A percentile compares a stretch with the other conserved stretches of the same genome.
Conservation (phyloP, 805 yeast species). For the Henningerozyma blattae region DNA sequence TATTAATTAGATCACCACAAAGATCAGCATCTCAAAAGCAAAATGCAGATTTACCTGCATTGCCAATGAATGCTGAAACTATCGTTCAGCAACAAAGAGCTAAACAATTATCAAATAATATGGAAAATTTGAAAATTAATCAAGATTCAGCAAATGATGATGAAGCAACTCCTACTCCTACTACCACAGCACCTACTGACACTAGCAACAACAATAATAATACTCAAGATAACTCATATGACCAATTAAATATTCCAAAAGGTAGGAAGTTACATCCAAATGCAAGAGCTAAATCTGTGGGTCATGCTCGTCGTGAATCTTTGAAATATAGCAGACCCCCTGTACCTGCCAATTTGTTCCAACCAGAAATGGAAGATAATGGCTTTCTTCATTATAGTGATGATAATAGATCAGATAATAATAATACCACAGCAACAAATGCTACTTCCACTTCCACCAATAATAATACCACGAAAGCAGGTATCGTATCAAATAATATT, state of each 20-base stretch:
- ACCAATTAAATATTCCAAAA: slow-evolving; percentile 12
- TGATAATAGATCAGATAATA: slow-evolving; percentile 41
- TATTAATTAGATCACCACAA: slow-evolving; percentile 9
- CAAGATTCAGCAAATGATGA: slow-evolving; percentile 1
- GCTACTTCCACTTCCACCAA: neutral
- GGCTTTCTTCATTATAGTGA: slow-evolving; percentile 30
- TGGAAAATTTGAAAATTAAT: slow-evolving; percentile 9
- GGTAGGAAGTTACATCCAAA: slow-evolving; percentile 51
- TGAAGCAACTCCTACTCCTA: no score
- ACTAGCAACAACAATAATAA: slow-evolving; percentile 1
- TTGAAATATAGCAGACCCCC: slow-evolving; percentile 27
- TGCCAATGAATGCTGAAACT: slow-evolving; percentile 25
- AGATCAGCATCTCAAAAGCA: slow-evolving; percentile 19
- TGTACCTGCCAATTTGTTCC: slow-evolving; percentile 14
- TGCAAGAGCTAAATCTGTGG: slow-evolving; percentile 75
- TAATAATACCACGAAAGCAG: neutral
- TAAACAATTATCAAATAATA: slow-evolving; percentile 12
- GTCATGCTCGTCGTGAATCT: slow-evolving; percentile 56
- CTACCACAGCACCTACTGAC: no score
- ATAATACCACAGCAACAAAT: neutral
- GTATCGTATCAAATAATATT: neutral
- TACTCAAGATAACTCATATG: slow-evolving; percentile 1
- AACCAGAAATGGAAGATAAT: slow-evolving; percentile 29
- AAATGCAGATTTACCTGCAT: slow-evolving; percentile 20
- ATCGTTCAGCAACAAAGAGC: slow-evolving; percentile 22